Conservation (phyloP, 1,284 basidiomycete species). For the Austropuccinia psidii region DNA sequence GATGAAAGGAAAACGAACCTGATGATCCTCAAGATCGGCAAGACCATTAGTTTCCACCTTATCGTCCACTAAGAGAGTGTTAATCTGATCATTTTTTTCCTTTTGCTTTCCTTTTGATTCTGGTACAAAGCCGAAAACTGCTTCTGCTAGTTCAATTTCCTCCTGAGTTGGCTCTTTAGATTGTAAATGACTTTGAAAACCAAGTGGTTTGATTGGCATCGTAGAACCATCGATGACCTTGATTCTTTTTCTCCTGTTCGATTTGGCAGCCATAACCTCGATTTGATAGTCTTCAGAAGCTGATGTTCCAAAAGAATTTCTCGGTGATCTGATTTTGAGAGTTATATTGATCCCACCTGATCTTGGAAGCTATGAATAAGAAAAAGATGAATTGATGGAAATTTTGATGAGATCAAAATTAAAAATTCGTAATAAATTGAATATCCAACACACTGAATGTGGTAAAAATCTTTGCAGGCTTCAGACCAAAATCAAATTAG, state of each 20-base stretch:
- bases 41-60: conserved; percentile 18
- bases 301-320: too few relatives aligned
- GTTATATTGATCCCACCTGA: too few relatives aligned
- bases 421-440: too few relatives aligned
- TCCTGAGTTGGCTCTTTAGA: not conserved
- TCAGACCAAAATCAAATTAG: too few relatives aligned
- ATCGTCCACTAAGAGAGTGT: conserved; percentile 20
- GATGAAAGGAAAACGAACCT: conserved; percentile 19
- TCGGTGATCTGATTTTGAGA: too few relatives aligned
- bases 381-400: too few relatives aligned
- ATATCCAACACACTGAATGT: too few relatives aligned
- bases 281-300: too few relatives aligned
- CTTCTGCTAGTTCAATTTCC: conserved; percentile 26
- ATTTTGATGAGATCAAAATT: too few relatives aligned
- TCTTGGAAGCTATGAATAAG: too few relatives aligned
- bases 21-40: conserved; percentile 44
- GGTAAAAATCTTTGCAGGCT: too few relatives aligned
- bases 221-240: not conserved
- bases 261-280: too few relatives aligned
- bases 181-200: not conserved
- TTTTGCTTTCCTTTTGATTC: conserved; percentile 1
- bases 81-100: not conserved
- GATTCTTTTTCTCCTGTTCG: conserved; percentile 11
- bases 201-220: conserved; percentile 8
- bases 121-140: conserved; percentile 17